Evolutionary conservation across 139 green algal species (phyloP).

Genomic region (Closterium sp.): DNA sequence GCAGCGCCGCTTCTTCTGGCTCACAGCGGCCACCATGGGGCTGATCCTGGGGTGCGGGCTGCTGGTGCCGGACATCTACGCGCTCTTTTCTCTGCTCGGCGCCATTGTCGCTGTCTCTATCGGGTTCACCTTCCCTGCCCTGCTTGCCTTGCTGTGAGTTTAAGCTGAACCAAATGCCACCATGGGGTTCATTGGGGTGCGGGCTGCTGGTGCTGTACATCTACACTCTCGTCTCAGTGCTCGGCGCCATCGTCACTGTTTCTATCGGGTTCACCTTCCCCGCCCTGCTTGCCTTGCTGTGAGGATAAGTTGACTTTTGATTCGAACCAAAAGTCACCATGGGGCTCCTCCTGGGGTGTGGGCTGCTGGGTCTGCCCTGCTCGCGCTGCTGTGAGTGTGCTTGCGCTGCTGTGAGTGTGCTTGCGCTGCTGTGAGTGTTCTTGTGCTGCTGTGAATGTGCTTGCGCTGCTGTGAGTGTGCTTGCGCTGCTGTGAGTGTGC

Average conservation of each 20-base stretch:
- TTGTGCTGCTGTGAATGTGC: no score
- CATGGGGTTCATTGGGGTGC: not conserved
- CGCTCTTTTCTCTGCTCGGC: constrained; percentile 10
- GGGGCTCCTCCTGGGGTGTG: no score
- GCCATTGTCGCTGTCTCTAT: constrained; percentile 21
- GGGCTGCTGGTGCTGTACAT: constrained; percentile 21
- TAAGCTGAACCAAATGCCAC: no score
- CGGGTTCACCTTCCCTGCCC: constrained; percentile 30
- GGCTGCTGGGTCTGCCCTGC: no score
- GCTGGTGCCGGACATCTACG: constrained; percentile 35
- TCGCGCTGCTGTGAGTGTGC: no score
- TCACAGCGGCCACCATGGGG: constrained; percentile 8
- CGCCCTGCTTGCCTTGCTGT: not conserved
- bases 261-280: constrained; percentile 36
- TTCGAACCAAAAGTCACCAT: no score
- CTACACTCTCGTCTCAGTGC: constrained; percentile 14
- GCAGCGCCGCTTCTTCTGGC: constrained; percentile 11
- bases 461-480: no score
- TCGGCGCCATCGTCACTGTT: constrained; percentile 9
- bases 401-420: no score
- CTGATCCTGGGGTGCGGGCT: not conserved
- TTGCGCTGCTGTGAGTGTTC: no score
- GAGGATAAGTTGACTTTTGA: not conserved
- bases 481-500: no score
- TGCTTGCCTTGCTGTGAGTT: constrained; percentile 13